phyloP scores from a whole-genome alignment of 768 basidiomycete species.

The Leucocoprinus leucothites region DNA sequence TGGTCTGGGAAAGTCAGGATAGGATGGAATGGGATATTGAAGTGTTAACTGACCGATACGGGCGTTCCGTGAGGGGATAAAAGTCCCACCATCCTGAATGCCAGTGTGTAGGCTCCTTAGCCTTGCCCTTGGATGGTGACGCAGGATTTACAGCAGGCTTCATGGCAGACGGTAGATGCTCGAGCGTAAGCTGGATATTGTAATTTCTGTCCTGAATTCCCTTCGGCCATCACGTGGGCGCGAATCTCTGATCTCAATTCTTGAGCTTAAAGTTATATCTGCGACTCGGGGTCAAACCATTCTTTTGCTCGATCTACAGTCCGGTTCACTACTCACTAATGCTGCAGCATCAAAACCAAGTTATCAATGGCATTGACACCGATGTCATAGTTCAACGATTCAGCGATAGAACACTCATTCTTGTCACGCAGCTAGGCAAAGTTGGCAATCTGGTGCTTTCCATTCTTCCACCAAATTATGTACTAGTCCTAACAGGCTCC shows the following conservation, averaged over 20 bases:
- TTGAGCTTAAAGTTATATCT: neutral
- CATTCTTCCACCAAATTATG: neutral
- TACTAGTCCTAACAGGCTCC: conserved; percentile 5
- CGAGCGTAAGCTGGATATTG: conserved; percentile 15
- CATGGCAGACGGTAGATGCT: conserved; percentile 17
- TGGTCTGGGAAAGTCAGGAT: conserved; percentile 41
- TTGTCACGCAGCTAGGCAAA: conserved; percentile 89
- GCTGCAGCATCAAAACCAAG: conserved; percentile 47
- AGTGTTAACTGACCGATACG: conserved; percentile 42
- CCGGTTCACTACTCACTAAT: conserved; percentile 15
- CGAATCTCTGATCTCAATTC: neutral
- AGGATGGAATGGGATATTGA: neutral
- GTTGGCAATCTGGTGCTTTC: conserved; percentile 75
- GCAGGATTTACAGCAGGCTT: conserved; percentile 18
- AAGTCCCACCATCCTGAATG: conserved; percentile 75
- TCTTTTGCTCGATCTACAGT: neutral
- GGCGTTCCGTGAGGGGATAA: conserved; percentile 54
- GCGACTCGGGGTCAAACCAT: neutral
- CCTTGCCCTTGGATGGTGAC: conserved; percentile 53
- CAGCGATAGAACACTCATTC: conserved; percentile 77
- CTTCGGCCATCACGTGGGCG: conserved; percentile 6
- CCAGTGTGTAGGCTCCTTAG: conserved; percentile 50
- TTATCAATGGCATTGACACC: conserved; percentile 57
- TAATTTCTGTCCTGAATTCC: neutral
- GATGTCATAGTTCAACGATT: conserved; percentile 78